phyloP scores from a whole-genome alignment of 208 protist species.

The Trypanosoma conorhini region DNA sequence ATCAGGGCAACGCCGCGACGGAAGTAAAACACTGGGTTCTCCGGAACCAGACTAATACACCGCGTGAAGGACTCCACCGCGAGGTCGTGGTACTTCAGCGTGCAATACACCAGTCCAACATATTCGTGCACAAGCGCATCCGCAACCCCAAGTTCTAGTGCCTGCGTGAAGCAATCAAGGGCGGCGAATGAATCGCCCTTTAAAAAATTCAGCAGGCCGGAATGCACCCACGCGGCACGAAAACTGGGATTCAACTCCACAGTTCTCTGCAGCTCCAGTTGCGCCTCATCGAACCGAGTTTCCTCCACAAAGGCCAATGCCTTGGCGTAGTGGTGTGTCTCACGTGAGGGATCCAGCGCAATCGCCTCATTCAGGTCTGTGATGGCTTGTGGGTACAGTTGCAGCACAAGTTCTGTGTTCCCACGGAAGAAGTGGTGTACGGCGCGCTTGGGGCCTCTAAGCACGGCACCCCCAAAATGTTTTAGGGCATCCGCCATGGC shows the following conservation, averaged over 20 bases:
- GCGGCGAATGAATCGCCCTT: slow-evolving; percentile 43
- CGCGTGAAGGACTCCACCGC: slow-evolving; percentile 75
- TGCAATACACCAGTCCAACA: slow-evolving; percentile 72
- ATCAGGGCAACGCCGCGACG: slow-evolving; percentile 42
- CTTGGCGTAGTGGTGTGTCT: slow-evolving; percentile 56
- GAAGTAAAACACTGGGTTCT: slow-evolving; percentile 47
- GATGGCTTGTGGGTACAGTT: slow-evolving; percentile 51
- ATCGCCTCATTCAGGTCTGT: slow-evolving; percentile 68
- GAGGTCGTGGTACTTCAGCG: slow-evolving; percentile 71
- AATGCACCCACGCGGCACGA: slow-evolving; percentile 48
- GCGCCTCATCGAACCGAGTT: slow-evolving; percentile 33
- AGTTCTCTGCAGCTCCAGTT: slow-evolving; percentile 36
- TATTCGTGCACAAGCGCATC: slow-evolving; percentile 62
- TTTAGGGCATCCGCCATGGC: slow-evolving; percentile 55
- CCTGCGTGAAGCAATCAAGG: slow-evolving; percentile 48
- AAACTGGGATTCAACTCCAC: slow-evolving; percentile 41
- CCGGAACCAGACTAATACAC: slow-evolving; percentile 42
- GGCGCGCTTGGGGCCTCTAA: slow-evolving; percentile 39
- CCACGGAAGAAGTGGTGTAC: slow-evolving; percentile 76
- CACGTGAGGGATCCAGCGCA: slow-evolving; percentile 31
- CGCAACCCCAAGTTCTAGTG: slow-evolving; percentile 34
- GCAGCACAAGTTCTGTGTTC: slow-evolving; percentile 59
- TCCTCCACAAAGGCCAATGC: slow-evolving; percentile 47
- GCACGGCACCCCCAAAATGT: slow-evolving; percentile 71
- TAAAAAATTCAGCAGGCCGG: slow-evolving; percentile 53